phyloP scores from a whole-genome alignment of 345 rosid species.

The Eutrema heterophyllum region DNA sequence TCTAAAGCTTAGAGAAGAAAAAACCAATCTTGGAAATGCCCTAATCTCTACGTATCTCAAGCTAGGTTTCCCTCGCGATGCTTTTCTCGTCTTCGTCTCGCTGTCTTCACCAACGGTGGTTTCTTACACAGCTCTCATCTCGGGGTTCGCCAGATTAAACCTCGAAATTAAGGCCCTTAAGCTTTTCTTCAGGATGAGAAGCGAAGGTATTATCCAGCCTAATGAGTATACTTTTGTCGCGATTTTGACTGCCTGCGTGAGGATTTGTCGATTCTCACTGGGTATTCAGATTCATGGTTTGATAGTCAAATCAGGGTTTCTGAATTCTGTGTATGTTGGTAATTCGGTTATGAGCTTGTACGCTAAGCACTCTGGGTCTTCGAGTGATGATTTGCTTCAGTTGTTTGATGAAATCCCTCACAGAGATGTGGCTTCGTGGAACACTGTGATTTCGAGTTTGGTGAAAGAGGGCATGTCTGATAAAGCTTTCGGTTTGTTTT shows the following conservation, averaged over 20 bases:
- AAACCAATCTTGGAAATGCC: conserved; percentile 44
- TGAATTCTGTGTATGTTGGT: conserved; percentile 42
- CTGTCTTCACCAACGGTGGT: conserved; percentile 59
- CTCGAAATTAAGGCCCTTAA: conserved; percentile 46
- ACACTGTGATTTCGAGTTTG: conserved; percentile 61
- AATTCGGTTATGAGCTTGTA: conserved; percentile 74
- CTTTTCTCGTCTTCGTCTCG: conserved; percentile 43
- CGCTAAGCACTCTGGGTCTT: conserved; percentile 29
- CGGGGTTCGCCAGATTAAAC: conserved; percentile 50
- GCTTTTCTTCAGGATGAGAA: conserved; percentile 61
- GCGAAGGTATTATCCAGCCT: conserved; percentile 16
- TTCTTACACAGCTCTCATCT: conserved; percentile 62
- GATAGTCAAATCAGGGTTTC: conserved; percentile 27
- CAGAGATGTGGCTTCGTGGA: conserved; percentile 66
- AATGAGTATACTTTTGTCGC: conserved; percentile 34
- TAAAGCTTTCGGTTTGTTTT: conserved; percentile 47
- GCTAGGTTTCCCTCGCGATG: conserved; percentile 49
- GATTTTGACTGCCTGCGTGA: conserved; percentile 30
- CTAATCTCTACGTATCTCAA: conserved; percentile 59
- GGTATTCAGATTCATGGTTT: conserved; percentile 35
- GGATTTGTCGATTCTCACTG: conserved; percentile 15
- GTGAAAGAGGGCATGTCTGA: conserved; percentile 39
- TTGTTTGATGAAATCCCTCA: conserved; percentile 66
- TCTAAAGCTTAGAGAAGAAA: conserved; percentile 43
- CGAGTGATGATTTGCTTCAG: conserved; percentile 34